Evolutionary conservation across 192 early-diverging fungal species (phyloP).

Genomic region (Jimgerdemannia lactiflua): DNA sequence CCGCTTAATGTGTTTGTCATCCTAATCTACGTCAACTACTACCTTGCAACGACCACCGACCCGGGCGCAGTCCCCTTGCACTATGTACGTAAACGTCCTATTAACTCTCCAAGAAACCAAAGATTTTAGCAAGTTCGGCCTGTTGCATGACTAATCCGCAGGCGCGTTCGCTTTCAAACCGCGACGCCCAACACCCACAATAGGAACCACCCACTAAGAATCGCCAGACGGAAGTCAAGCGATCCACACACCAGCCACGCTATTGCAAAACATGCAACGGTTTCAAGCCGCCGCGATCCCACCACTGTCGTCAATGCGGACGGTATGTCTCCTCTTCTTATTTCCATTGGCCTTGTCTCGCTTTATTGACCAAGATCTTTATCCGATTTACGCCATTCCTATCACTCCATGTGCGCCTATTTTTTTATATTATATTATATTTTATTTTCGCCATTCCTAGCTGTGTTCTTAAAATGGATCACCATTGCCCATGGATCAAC

Average conservation of each 20-base stretch:
- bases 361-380: not conserved
- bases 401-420: too few relatives aligned
- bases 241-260: constrained; percentile 63
- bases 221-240: constrained; percentile 59
- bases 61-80: constrained; percentile 77
- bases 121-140: not conserved
- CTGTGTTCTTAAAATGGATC: constrained; percentile 90
- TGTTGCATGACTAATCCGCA: too few relatives aligned
- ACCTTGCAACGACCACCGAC: constrained; percentile 66
- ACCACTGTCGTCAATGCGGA: constrained; percentile 77
- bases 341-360: not conserved
- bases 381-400: not conserved
- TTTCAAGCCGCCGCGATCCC: constrained; percentile 76
- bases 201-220: not conserved
- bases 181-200: too few relatives aligned
- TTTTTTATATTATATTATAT: too few relatives aligned
- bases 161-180: too few relatives aligned
- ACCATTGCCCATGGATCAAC: constrained; percentile 91
- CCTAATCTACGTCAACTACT: constrained; percentile 88
- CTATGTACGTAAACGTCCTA: constrained; percentile 34
- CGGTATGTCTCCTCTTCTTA: constrained; percentile 14
- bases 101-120: not conserved
- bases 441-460: not conserved
- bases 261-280: constrained; percentile 64
- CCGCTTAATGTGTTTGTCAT: constrained; percentile 79